Base-by-base conservation (phyloP, 306 rosid genomes). In the Hylodesmum podocarpum region DNA sequence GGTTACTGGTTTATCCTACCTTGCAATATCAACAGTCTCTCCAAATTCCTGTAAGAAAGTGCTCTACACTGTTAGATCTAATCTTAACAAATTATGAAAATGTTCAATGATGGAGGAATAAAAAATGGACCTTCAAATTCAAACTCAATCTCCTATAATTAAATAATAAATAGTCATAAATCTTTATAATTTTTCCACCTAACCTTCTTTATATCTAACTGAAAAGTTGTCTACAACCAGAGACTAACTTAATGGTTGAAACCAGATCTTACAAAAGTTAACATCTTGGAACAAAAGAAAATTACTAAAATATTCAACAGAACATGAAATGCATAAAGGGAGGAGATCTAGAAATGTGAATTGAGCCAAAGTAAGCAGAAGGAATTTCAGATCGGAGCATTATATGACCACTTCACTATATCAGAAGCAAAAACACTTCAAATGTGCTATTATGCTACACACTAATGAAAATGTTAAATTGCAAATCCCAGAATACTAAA, bases 31-130 rank as follows among this genome's bases (percentile, higher is more conserved):
- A 73, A 70, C 64, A 36, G 54, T 34, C 85, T 80, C 90, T 89
- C 92, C 85, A 83, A 91, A 84, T 90, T 90, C 98, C 98, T 91
- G 77, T 57, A 78, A 61, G 46, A 73, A 34, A 51, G 9, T 39
- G 25, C 64, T 65, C 53, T 61, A 71, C 4, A 61, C 7, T 69
- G 49, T 76, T 63, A 82, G 82, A 82, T 87, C 86, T 37, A 29
- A 36, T 37, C 29, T 82, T 74, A 61, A 28, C 74, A 64, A 70
- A 62, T 54, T 58, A 39, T 2, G 63, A 6, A 66, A 33, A 58
- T 29, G 41, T 65, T 58, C n/a, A 51, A 39, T 24, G 39, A 66
- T 71, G 74, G 62, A 67, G 28, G 15, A 21, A 63, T 19, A 63
- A 84, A 40, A 75, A 66, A 28, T 64, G 47, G 39, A 68, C 18